A percentile compares a stretch with the other conserved stretches of the same genome.
These are phyloP conservation scores for Penicillium cosmopolitanum DNA, from an alignment of 495 filamentous ascomycete species.

Conservation along the genomic window DNA sequence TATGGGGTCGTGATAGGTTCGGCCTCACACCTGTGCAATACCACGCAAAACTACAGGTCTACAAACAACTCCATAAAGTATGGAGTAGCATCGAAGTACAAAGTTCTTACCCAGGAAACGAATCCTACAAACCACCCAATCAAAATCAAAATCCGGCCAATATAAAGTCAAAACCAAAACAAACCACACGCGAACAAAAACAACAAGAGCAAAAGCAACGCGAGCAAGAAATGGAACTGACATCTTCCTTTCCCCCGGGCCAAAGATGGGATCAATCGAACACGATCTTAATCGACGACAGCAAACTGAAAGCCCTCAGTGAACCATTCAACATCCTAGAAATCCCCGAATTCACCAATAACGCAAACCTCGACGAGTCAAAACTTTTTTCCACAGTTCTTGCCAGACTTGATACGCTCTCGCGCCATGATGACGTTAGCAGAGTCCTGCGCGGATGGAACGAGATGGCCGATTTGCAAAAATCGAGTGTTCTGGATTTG, in stretches of 20 bases:
- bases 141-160: not conserved
- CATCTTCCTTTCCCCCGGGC: not conserved
- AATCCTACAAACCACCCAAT: not conserved
- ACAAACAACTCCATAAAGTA: constrained; percentile 76
- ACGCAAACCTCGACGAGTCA: constrained; percentile 31
- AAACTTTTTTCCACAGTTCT: constrained; percentile 39
- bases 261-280: constrained; percentile 76
- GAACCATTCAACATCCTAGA: constrained; percentile 85
- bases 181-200: not conserved
- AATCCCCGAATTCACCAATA: constrained; percentile 70
- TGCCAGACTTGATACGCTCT: constrained; percentile 33
- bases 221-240: not conserved
- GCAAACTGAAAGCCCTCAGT: constrained; percentile 70
- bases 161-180: not conserved
- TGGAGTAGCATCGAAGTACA: constrained; percentile 66
- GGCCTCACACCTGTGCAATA: constrained; percentile 67
- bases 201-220: constrained; percentile 1
- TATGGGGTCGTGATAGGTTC: constrained; percentile 83
- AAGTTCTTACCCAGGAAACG: constrained; percentile 45
- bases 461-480: constrained; percentile 13
- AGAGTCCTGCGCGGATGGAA: constrained; percentile 39
- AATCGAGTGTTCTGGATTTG: constrained; percentile 31
- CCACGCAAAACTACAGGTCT: constrained; percentile 74
- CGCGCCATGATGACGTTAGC: constrained; percentile 46
- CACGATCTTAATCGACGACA: constrained; percentile 90